phyloP scores from a whole-genome alignment of 371 early-diverging fungal species.

The Apophysomyces trapeziformis region DNA sequence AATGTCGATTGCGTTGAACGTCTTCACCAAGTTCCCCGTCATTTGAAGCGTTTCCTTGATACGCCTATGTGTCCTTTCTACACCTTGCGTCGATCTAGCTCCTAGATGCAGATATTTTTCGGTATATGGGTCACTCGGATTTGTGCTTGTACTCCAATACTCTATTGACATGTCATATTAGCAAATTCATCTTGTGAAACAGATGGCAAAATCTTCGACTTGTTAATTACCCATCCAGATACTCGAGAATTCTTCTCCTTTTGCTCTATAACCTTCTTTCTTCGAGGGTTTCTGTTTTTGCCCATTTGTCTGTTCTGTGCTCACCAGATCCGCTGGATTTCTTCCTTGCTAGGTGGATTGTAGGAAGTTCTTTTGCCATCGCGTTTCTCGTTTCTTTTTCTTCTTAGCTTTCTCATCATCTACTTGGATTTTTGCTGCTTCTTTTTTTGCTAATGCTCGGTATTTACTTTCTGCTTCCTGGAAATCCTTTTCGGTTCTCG shows the following conservation, averaged over 20 bases:
- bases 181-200: too few relatives aligned
- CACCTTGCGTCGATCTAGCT: conserved; percentile 14
- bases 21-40: conserved; percentile 6
- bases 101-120: conserved; percentile 11
- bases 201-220: too few relatives aligned
- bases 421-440: not conserved
- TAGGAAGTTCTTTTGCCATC: not conserved
- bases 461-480: not conserved
- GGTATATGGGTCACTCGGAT: conserved; percentile 15
- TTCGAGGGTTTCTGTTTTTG: not conserved
- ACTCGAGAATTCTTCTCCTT: not conserved
- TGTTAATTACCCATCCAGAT: not conserved
- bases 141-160: conserved; percentile 8
- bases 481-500: not conserved
- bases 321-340: not conserved
- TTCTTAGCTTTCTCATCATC: not conserved
- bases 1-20: conserved; percentile 6
- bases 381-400: not conserved
- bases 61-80: conserved; percentile 10
- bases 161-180: not conserved
- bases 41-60: conserved; percentile 10
- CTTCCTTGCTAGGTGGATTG: not conserved
- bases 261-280: not conserved
- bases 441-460: not conserved
- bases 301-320: not conserved